Evolutionary conservation across 2,329 filamentous ascomycete genomes (phyloP).

Genomic region (Bipolaris oryzae): DNA sequence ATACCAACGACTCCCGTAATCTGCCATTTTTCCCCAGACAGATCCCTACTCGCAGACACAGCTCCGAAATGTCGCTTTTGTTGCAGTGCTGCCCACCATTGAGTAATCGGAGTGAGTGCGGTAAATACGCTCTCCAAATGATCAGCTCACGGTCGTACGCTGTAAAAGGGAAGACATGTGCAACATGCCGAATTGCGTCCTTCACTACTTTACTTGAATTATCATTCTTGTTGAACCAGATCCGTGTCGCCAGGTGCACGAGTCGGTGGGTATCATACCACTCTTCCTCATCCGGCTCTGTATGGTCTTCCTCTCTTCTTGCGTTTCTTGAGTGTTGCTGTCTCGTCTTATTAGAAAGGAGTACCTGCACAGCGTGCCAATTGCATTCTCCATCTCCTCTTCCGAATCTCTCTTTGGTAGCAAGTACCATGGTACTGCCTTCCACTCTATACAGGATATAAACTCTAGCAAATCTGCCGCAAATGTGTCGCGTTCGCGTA

Average conservation of each 20-base stretch:
- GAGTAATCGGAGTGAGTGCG: background rate
- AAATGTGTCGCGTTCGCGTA: conserved; percentile 24
- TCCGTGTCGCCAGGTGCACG: background rate
- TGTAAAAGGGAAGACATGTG: background rate
- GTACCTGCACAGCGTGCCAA: conserved; percentile 18
- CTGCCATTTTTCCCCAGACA: background rate
- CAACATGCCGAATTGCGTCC: background rate
- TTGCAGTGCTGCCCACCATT: background rate
- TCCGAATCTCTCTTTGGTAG: conserved; percentile 14
- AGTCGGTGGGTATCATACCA: background rate
- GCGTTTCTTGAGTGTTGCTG: background rate
- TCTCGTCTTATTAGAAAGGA: conserved; percentile 25
- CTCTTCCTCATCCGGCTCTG: background rate
- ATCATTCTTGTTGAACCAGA: background rate
- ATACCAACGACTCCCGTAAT: background rate
- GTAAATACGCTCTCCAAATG: background rate
- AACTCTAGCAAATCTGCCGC: conserved; percentile 51
- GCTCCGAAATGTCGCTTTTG: too few relatives aligned
- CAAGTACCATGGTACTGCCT: conserved; percentile 24
- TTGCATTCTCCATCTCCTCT: background rate
- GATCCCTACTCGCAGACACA: background rate
- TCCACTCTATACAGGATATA: conserved; percentile 25
- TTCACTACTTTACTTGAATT: background rate
- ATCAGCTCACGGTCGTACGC: too few relatives aligned
- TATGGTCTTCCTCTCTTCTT: background rate